Conservation (phyloP, 345 rosid species). For the Lepidium aucheri region DNA sequence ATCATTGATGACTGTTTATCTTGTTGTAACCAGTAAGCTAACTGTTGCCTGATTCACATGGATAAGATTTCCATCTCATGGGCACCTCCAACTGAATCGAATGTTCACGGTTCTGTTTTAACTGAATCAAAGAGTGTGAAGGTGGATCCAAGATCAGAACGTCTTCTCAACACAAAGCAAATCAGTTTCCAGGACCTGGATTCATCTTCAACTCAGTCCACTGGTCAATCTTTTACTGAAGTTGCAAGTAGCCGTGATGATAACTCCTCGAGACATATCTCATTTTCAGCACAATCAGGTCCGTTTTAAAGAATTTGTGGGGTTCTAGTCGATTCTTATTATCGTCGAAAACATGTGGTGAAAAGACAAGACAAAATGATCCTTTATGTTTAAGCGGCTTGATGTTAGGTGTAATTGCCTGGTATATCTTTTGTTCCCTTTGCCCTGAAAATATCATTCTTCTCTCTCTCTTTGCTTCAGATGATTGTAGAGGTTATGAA, state of each 20-base stretch:
- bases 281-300: slow-evolving; percentile 26
- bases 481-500: slow-evolving; percentile 30
- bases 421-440: neutral
- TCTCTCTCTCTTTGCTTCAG: neutral
- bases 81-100: neutral
- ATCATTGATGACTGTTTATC: neutral
- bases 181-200: slow-evolving; percentile 46
- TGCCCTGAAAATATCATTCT: neutral
- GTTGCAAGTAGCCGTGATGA: slow-evolving; percentile 34
- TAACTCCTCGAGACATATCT: slow-evolving; percentile 15
- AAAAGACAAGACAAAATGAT: neutral
- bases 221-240: slow-evolving; percentile 45
- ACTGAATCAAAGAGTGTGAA: slow-evolving; percentile 41
- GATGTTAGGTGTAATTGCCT: neutral
- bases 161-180: slow-evolving; percentile 28
- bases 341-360: neutral
- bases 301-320: neutral
- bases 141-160: slow-evolving; percentile 33
- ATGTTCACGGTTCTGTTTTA: neutral
- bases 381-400: neutral
- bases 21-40: neutral
- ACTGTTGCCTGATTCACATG: slow-evolving; percentile 4
- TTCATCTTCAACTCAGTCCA: slow-evolving; percentile 51
- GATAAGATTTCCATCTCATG: slow-evolving; percentile 10
- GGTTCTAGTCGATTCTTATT: neutral